Evolutionary conservation across 2,329 filamentous ascomycete species (phyloP).

Genomic region (Phialophora verrucosa): DNA sequence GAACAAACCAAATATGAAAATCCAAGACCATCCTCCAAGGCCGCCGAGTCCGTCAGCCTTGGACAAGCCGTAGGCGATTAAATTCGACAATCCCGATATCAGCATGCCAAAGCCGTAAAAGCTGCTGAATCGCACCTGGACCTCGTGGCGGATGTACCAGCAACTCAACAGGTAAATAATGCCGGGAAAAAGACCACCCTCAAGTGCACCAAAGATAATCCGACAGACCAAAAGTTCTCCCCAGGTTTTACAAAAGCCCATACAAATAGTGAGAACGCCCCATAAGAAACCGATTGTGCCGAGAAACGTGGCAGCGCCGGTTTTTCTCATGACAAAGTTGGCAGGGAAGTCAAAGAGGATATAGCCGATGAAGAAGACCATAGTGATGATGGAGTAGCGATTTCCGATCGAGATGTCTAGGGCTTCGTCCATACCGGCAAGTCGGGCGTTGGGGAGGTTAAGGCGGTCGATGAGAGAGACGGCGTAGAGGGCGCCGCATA

Average conservation of each 20-base stretch:
- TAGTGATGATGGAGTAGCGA: conserved; percentile 34
- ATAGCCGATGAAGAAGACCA: conserved; percentile 43
- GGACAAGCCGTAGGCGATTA: conserved; percentile 48
- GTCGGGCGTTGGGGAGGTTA: conserved; percentile 9
- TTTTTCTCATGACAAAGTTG: conserved; percentile 51
- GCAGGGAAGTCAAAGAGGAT: conserved; percentile 48
- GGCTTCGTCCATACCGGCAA: conserved; percentile 6
- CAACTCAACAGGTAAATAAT: conserved; percentile 53
- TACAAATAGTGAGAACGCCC: conserved; percentile 35
- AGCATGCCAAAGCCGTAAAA: conserved; percentile 39
- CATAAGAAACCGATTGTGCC: conserved; percentile 13
- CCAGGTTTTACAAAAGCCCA: conserved; percentile 9
- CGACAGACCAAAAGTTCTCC: conserved; percentile 32
- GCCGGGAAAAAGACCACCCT: conserved; percentile 47
- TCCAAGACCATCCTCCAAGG: conserved; percentile 27
- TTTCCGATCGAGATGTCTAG: not conserved
- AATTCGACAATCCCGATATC: conserved; percentile 41
- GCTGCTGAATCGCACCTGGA: conserved; percentile 40
- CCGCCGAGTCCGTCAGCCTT: conserved; percentile 39
- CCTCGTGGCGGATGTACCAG: conserved; percentile 48
- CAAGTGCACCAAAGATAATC: conserved; percentile 42
- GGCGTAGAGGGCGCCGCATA: conserved; percentile 10
- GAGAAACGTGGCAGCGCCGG: conserved; percentile 20
- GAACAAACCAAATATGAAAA: too few relatives aligned
- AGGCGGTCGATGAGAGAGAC: conserved; percentile 10